Percentiles rank a stretch among this genome's conserved stretches.
Conservation (phyloP, 768 basidiomycete species). For the Daedaleopsis sinensis region DNA sequence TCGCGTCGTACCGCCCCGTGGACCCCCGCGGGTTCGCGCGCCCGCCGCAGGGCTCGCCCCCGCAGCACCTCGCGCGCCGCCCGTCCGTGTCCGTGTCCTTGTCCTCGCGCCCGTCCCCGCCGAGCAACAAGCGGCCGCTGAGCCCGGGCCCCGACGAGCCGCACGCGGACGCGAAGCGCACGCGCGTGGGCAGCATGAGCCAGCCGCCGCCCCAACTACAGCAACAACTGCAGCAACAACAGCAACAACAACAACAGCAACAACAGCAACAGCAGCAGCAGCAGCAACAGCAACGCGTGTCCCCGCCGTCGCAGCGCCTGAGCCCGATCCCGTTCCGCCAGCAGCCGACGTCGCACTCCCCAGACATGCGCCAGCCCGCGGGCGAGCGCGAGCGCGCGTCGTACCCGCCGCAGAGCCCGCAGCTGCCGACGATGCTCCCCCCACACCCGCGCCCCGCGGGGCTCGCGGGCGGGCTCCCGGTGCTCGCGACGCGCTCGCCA, state of each 20-base stretch:
- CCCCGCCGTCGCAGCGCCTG: slow-evolving; percentile 57
- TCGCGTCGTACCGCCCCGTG: slow-evolving; percentile 39
- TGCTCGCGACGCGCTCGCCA: slow-evolving; percentile 71
- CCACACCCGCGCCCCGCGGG: slow-evolving; percentile 72
- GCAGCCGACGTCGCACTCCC: slow-evolving; percentile 70
- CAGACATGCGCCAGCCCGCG: slow-evolving; percentile 55
- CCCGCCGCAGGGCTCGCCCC: slow-evolving; percentile 12
- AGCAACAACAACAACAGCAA: no score
- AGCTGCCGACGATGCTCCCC: slow-evolving; percentile 64
- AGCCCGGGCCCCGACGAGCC: slow-evolving; percentile 68
- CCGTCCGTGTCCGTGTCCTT: slow-evolving; percentile 63
- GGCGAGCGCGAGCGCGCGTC: slow-evolving; percentile 35
- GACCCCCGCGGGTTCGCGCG: slow-evolving; percentile 21
- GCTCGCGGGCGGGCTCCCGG: slow-evolving; percentile 51
- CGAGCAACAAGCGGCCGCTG: slow-evolving; percentile 65
- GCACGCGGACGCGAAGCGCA: slow-evolving; percentile 58
- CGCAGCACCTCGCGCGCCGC: slow-evolving; percentile 21
- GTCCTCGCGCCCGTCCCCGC: slow-evolving; percentile 67
- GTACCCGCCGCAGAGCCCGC: slow-evolving; percentile 47
- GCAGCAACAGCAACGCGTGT: slow-evolving; percentile 56
- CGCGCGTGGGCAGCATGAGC: slow-evolving; percentile 52
- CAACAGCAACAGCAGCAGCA: no score
- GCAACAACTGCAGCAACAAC: no score
- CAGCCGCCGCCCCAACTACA: no score
- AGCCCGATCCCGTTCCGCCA: slow-evolving; percentile 77